phyloP scores from a whole-genome alignment of 805 yeast genomes.

The Ogataea glucozyma region DNA sequence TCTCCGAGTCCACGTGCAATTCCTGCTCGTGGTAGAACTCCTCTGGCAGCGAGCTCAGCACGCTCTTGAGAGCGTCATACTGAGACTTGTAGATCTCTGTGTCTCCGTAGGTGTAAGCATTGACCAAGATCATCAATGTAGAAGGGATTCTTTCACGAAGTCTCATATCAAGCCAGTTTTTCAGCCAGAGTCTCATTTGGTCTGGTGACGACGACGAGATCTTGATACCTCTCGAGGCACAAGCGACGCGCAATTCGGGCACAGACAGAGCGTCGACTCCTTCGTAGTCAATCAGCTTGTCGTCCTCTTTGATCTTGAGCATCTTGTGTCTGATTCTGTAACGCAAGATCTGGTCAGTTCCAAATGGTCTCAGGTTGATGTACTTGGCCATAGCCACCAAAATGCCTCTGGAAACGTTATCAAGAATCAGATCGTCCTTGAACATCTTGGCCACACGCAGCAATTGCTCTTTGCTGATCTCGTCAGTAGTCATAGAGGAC shows the following conservation, averaged over 20 bases:
- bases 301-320: constrained; percentile 87
- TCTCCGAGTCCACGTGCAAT: constrained; percentile 71
- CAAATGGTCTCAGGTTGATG: constrained; percentile 87
- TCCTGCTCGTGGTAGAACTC: constrained; percentile 95
- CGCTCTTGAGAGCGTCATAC: constrained; percentile 87
- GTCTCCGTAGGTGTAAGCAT: constrained; percentile 84
- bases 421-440: constrained; percentile 90
- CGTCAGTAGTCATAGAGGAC: constrained; percentile 50
- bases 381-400: constrained; percentile 90
- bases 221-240: constrained; percentile 90
- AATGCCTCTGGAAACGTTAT: constrained; percentile 88
- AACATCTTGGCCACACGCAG: constrained; percentile 83
- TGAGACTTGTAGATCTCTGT: constrained; percentile 53
- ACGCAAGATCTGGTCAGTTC: constrained; percentile 84
- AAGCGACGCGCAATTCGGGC: constrained; percentile 84
- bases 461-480: constrained; percentile 63
- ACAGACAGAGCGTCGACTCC: constrained; percentile 81
- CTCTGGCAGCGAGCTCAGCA: constrained; percentile 86
- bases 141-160: constrained; percentile 87
- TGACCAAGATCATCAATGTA: constrained; percentile 76
- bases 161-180: constrained; percentile 85
- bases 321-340: constrained; percentile 89
- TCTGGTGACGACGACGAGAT: constrained; percentile 77
- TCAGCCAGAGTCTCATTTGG: constrained; percentile 72
- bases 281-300: constrained; percentile 86